Evolutionary conservation across 106 monocot species (phyloP).

Genomic region (Dendrobium nobile): DNA sequence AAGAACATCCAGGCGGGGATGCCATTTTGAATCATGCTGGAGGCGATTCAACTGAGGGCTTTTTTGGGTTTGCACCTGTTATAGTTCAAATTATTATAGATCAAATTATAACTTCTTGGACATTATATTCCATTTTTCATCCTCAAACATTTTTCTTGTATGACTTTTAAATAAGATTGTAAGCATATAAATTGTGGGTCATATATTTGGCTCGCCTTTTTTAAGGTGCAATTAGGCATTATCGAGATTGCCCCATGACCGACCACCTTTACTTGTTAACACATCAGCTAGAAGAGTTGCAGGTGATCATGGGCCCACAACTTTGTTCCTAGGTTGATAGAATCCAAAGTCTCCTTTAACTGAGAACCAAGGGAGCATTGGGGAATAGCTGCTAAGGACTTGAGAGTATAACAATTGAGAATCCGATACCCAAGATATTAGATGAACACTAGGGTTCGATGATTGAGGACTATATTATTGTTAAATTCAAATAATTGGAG

Average conservation of each 20-base stretch:
- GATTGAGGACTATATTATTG: background rate
- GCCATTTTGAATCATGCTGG: slow-evolving; percentile 91
- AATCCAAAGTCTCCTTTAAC: background rate
- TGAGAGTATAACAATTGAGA: background rate
- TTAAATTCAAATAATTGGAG: too few species aligned
- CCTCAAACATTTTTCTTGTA: background rate
- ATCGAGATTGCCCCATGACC: background rate
- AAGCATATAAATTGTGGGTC: background rate
- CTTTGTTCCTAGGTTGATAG: background rate
- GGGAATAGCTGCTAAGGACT: background rate
- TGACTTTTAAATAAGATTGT: background rate
- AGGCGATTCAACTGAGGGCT: slow-evolving; percentile 88
- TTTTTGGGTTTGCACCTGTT: slow-evolving; percentile 61
- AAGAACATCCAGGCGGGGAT: slow-evolving; percentile 97
- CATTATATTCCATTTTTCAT: background rate
- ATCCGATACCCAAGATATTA: background rate
- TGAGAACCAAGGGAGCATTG: background rate
- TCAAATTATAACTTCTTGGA: background rate
- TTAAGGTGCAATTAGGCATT: background rate
- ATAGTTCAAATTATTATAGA: background rate
- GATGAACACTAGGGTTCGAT: background rate
- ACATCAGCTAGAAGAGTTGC: background rate
- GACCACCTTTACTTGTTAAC: background rate
- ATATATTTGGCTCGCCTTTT: background rate
- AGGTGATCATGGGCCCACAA: background rate